Percentiles rank a stretch among this genome's conserved stretches.
phyloP scores from a whole-genome alignment of 1,284 basidiomycete genomes.

The Malassezia equina region DNA sequence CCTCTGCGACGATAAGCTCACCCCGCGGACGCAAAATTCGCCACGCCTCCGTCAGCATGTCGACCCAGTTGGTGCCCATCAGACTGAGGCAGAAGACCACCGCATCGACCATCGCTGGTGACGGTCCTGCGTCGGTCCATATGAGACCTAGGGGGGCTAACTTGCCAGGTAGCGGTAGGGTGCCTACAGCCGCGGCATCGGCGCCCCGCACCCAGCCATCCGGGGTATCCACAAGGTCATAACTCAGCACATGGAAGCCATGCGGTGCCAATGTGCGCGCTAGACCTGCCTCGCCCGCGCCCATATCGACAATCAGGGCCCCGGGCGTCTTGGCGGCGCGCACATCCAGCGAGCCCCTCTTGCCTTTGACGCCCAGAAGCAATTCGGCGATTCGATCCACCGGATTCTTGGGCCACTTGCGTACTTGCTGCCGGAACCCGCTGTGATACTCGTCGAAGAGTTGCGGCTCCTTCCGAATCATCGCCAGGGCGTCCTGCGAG shows the following conservation, averaged over 20 bases:
- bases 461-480: constrained; percentile 32
- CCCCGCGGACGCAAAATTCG: constrained; percentile 70
- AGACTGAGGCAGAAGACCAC: constrained; percentile 87
- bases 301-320: constrained; percentile 78
- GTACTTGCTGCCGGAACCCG: constrained; percentile 43
- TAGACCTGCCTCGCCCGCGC: constrained; percentile 86
- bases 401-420: constrained; percentile 46
- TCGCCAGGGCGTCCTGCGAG: constrained; percentile 25
- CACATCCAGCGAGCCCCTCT: background rate
- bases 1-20: constrained; percentile 83
- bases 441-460: constrained; percentile 43
- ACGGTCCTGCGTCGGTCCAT: background rate
- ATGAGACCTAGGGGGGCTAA: constrained; percentile 8
- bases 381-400: constrained; percentile 35
- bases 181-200: constrained; percentile 27
- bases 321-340: constrained; percentile 38
- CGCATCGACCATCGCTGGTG: constrained; percentile 64
- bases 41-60: constrained; percentile 77
- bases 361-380: background rate
- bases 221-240: constrained; percentile 68
- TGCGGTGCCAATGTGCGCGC: constrained; percentile 52
- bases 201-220: constrained; percentile 50
- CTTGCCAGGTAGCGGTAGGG: constrained; percentile 27
- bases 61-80: constrained; percentile 95
- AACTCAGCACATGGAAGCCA: constrained; percentile 57